Evolutionary conservation across 306 rosid genomes (phyloP), one percentile per base, ranked within the genome.

Genomic region (Mimosa pudica): DNA sequence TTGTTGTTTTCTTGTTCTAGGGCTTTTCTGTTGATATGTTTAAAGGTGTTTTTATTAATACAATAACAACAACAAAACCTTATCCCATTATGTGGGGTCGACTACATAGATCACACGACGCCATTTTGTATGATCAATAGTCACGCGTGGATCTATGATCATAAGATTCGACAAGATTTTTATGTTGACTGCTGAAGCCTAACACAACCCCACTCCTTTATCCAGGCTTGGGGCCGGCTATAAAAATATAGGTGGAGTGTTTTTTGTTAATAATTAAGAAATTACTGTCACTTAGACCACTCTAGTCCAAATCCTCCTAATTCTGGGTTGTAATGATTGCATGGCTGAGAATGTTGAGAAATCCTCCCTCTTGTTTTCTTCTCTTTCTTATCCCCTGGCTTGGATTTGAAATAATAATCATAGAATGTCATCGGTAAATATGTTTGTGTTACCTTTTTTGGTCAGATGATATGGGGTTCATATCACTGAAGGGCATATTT

Each of bases 321-420:
- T 51, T 12, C 0, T 10, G 13, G 11, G 41, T 55, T 11, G 9
- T 49, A n/a, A 32, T 2, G 20, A 33, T 44, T 51, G 33, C 49
- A 16, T 52, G 38, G 61, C 41, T 13, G 51, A 44, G 63, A 54
- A 17, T 58, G 33, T 11, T 58, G 20, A 46, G 42, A 2, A 38
- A 57, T 48, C 73, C 33, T 80, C 45, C 70, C 38, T 6, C 61
- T 41, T 60, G 51, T 67, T 45, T 58, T 41, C n/a, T 11, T 9
- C 24, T 60, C 51, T 41, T 8, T 42, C 52, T 67, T n/a, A 30
- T 66, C 42, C n/a, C 61, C 30, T 2, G 3, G 10, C 14, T 10
- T 8, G 3, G 49, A 60, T 73, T 73, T 73, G 20, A 57, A 57
- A 77, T 36, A 18, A 18, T 60, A 82, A 72, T 77, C 24, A 32